phyloP scores from a whole-genome alignment of 2,329 filamentous ascomycete species.

The Cladosporium sp. region DNA sequence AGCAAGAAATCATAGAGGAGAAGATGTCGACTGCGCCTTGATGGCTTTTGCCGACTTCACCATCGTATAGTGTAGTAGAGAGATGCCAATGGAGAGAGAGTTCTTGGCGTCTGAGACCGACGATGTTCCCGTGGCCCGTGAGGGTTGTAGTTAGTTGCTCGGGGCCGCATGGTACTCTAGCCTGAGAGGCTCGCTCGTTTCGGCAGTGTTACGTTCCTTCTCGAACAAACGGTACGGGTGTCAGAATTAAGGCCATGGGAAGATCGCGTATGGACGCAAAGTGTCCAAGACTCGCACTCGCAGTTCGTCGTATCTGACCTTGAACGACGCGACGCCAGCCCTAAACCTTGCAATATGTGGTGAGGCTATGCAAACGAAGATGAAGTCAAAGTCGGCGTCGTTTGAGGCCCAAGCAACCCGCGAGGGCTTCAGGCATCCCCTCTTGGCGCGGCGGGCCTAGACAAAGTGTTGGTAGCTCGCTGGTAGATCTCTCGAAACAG shows the following conservation, averaged over 20 bases:
- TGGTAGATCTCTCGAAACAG: not conserved
- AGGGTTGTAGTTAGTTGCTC: not conserved
- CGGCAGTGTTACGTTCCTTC: not conserved
- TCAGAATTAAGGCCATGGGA: not conserved
- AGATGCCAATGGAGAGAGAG: not conserved
- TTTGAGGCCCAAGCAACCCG: not conserved
- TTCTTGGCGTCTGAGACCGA: not conserved
- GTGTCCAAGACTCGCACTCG: not conserved
- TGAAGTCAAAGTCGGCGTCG: not conserved
- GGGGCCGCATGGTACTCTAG: not conserved
- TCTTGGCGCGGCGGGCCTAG: not conserved
- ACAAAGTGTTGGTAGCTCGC: not conserved
- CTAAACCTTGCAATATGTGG: slow-evolving; percentile 2
- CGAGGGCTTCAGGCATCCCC: not conserved
- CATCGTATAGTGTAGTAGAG: not conserved
- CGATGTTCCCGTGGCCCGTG: not conserved
- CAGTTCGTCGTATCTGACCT: not conserved
- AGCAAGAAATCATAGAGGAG: not conserved
- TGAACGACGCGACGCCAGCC: not conserved
- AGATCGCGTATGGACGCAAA: not conserved
- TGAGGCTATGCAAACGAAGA: slow-evolving; percentile 3
- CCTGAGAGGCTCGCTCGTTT: not conserved
- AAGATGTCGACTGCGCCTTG: slow-evolving; percentile 4
- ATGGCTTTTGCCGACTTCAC: not conserved
- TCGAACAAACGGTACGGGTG: not conserved